These are phyloP conservation scores for Umbelopsis vinacea DNA, from an alignment of 192 early-diverging fungal genomes.

Conservation along the genomic window DNA sequence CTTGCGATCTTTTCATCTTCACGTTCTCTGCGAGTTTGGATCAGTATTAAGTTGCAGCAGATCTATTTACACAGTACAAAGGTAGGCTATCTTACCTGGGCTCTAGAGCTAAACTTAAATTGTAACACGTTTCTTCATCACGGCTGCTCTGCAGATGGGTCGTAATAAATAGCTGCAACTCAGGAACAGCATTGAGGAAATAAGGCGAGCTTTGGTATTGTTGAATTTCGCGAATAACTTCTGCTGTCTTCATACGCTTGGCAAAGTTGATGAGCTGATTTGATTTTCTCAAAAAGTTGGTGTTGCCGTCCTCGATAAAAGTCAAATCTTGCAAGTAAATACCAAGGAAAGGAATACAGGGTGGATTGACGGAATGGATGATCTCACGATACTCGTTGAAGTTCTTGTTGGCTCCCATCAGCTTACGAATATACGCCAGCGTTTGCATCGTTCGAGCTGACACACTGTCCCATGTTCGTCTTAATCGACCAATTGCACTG, in stretches of 20 bases:
- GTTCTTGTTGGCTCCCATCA: conserved; percentile 84
- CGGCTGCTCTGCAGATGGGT: conserved; percentile 69
- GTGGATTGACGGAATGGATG: conserved; percentile 80
- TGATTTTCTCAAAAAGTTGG: conserved; percentile 65
- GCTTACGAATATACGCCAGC: conserved; percentile 64
- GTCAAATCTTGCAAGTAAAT: conserved; percentile 88
- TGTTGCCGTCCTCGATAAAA: conserved; percentile 90
- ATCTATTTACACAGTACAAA: background rate
- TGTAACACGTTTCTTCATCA: conserved; percentile 75
- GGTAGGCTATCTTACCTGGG: conserved; percentile 56
- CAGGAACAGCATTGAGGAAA: conserved; percentile 73
- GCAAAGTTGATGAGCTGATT: conserved; percentile 88
- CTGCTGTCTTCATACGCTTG: conserved; percentile 85
- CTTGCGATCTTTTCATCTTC: conserved; percentile 77
- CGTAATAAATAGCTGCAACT: conserved; percentile 81
- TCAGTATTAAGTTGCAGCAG: conserved; percentile 1
- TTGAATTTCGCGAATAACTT: conserved; percentile 86
- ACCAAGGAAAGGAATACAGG: conserved; percentile 83
- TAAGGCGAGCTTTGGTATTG: conserved; percentile 88
- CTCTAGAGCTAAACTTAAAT: conserved; percentile 80
- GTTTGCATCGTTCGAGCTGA: conserved; percentile 53
- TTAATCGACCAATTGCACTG: conserved; percentile 85
- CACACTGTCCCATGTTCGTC: conserved; percentile 82
- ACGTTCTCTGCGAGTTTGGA: conserved; percentile 50
- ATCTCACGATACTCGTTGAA: conserved; percentile 82